Evolutionary conservation across 2,329 filamentous ascomycete genomes (phyloP), one percentile per base, ranked within the genome.

Genomic region (Harringtonia lauricola): DNA sequence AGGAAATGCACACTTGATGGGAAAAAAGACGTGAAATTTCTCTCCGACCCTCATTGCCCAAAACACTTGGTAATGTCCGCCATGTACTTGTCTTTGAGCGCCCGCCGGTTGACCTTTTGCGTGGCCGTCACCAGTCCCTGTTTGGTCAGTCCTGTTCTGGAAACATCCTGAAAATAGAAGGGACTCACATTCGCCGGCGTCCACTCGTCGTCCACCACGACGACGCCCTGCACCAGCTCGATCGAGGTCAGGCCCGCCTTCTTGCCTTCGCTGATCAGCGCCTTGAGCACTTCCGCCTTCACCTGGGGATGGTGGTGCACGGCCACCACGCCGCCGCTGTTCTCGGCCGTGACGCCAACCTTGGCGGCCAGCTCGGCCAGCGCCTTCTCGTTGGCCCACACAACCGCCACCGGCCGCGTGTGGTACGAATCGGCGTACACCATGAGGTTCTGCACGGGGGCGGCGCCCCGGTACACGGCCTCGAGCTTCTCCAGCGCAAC

Each of bases 401-500:
- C 82, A 54, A 95, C 76, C 30, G 88, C 89, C 46, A 95, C 73
- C 8, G 89, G 86, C 57, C 86, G 86, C 49, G 77, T 72, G 61
- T 86, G 77, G 52, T 83, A 76, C 51, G 75, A 64, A 47, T 86
- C 83, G 35, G 86, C 89, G 57, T 92, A 84, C 35, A 95, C 74
- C 70, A 92, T 92, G 59, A 95, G 79, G 65, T 94, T 94, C 47
- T 76, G 76, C 18, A 95, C 86, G 10, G 83, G 76, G n/a, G 78
- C 73, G 10, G 76, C 77, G 37, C 86, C 81, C 49, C 89, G 82
- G 68, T 95, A 96, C 43, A 94, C 73, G 3, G 89, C 84, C 67
- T 96, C 90, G 47, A 96, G 79, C 70, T 89, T 95, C 70, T 96
- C 90, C 4, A 98, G 76, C 19, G 90, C 92, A 61, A 96, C 94